Conservation (phyloP, 768 basidiomycete genomes). For the Porpolomopsis calyptriformis region DNA sequence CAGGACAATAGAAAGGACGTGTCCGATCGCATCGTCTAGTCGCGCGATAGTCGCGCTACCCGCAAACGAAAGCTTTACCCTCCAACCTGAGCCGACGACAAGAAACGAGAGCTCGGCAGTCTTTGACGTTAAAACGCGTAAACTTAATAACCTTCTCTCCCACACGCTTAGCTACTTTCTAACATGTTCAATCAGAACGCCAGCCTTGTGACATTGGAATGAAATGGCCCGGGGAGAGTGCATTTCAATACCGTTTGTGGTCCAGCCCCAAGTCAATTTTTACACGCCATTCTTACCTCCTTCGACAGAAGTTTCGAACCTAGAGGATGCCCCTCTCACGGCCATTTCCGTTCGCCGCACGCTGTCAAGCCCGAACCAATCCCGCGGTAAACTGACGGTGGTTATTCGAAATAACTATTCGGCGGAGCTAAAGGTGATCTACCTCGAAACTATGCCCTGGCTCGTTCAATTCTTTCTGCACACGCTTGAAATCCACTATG, state of each 20-base stretch:
- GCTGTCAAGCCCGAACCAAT: slow-evolving; percentile 66
- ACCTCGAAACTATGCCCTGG: slow-evolving; percentile 92
- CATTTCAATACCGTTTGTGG: slow-evolving; percentile 54
- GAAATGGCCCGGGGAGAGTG: slow-evolving; percentile 35
- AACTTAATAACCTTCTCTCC: slow-evolving; percentile 11
- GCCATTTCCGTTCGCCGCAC: slow-evolving; percentile 58
- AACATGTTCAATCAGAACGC: slow-evolving; percentile 20
- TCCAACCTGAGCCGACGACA: slow-evolving; percentile 42
- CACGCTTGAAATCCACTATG: slow-evolving; percentile 47
- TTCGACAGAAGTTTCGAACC: slow-evolving; percentile 23
- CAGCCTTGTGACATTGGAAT: slow-evolving; percentile 48
- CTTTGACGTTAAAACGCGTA: slow-evolving; percentile 44
- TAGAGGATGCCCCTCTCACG: slow-evolving; percentile 29
- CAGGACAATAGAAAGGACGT: slow-evolving; percentile 48
- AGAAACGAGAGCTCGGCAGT: slow-evolving; percentile 25
- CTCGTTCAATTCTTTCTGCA: slow-evolving; percentile 82
- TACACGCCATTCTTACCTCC: neutral
- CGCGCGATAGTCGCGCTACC: slow-evolving; percentile 41
- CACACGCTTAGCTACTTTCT: slow-evolving; percentile 10
- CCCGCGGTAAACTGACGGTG: slow-evolving; percentile 61
- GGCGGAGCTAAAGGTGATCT: slow-evolving; percentile 40
- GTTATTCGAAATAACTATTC: slow-evolving; percentile 50
- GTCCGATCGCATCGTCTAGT: slow-evolving; percentile 62
- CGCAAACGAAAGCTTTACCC: slow-evolving; percentile 26
- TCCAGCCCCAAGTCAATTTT: neutral